A percentile compares a stretch with the other conserved stretches of the same genome.
These are phyloP conservation scores for Diaporthe longicolla DNA, from an alignment of 2,329 filamentous ascomycete species.

Conservation along the genomic window DNA sequence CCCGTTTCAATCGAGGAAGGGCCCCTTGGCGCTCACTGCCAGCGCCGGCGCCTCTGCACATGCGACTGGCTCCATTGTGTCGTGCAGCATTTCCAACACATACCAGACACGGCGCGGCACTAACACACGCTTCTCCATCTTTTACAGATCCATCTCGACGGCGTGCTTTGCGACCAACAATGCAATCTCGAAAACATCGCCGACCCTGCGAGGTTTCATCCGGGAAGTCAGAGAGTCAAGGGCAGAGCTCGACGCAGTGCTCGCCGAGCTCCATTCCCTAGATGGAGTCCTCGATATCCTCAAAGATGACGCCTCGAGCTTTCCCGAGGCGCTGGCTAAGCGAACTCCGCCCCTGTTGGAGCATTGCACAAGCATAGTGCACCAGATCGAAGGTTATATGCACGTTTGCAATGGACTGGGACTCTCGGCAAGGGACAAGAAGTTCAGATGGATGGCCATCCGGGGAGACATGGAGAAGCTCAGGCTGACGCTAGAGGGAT, in stretches of 20 bases:
- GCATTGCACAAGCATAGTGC: slow-evolving; percentile 54
- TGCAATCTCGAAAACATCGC: slow-evolving; percentile 53
- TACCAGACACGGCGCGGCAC: background rate
- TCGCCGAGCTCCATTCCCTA: slow-evolving; percentile 58
- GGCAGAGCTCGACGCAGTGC: slow-evolving; percentile 55
- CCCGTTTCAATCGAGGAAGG: background rate
- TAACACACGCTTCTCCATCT: background rate
- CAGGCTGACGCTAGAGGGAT: slow-evolving; percentile 54
- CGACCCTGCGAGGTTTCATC: slow-evolving; percentile 53
- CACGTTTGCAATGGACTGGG: slow-evolving; percentile 50
- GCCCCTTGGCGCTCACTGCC: slow-evolving; percentile 13
- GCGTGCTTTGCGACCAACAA: slow-evolving; percentile 55
- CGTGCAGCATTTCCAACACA: slow-evolving; percentile 4
- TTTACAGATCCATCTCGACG: slow-evolving; percentile 53
- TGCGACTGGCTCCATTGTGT: slow-evolving; percentile 6
- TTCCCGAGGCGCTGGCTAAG: slow-evolving; percentile 54
- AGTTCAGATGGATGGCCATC: slow-evolving; percentile 54
- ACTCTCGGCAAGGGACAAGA: slow-evolving; percentile 55
- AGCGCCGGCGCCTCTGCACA: background rate
- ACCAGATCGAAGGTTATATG: slow-evolving; percentile 54
- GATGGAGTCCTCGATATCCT: slow-evolving; percentile 56
- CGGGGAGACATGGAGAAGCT: slow-evolving; percentile 52
- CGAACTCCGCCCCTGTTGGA: slow-evolving; percentile 54
- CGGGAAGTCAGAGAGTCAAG: slow-evolving; percentile 58
- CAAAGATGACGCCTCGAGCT: slow-evolving; percentile 55